Conservation (phyloP, 2,329 filamentous ascomycete genomes). For the Trichophyton rubrum region DNA sequence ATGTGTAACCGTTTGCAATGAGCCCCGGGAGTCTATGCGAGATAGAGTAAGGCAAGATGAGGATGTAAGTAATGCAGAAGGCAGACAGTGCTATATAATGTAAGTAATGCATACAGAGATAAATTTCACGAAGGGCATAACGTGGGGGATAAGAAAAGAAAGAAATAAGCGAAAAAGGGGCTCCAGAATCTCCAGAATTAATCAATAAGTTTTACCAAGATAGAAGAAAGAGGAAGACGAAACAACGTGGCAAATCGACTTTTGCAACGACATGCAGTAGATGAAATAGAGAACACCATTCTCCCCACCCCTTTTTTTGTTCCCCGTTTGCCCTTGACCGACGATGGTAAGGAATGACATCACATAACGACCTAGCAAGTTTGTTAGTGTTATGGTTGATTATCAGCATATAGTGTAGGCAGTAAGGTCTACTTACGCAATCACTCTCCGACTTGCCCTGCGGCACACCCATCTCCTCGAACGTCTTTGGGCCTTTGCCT, state of each 20-base stretch:
- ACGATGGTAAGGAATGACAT: conserved; percentile 14
- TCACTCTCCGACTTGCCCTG: conserved; percentile 71
- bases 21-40: neutral
- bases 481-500: conserved; percentile 78
- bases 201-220: neutral
- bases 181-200: neutral
- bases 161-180: neutral
- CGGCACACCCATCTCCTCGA: conserved; percentile 96
- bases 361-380: conserved; percentile 17
- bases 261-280: neutral
- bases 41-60: neutral
- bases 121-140: neutral
- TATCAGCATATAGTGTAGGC: neutral
- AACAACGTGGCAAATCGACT: neutral
- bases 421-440: conserved; percentile 52
- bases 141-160: neutral
- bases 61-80: conserved; percentile 4
- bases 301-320: neutral
- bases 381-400: conserved; percentile 1
- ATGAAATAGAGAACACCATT: neutral
- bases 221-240: neutral
- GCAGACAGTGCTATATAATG: conserved; percentile 4
- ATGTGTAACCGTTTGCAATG: neutral
- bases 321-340: neutral
- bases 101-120: neutral